phyloP scores from a whole-genome alignment of 805 yeast genomes.

The Zygotorulaspora florentina region DNA sequence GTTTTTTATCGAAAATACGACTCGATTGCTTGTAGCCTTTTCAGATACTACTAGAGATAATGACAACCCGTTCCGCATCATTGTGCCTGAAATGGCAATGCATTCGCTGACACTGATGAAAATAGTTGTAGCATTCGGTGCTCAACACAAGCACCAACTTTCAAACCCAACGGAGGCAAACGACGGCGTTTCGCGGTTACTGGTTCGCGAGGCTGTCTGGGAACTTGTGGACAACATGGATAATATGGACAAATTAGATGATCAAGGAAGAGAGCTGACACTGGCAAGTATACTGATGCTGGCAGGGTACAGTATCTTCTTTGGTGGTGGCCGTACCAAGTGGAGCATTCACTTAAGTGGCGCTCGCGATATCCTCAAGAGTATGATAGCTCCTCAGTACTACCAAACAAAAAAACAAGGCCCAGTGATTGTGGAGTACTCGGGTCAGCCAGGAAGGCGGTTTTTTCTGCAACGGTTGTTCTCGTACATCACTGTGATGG shows the following conservation, averaged over 20 bases:
- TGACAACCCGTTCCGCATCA: constrained; percentile 62
- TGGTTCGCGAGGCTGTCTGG: constrained; percentile 7
- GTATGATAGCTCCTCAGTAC: constrained; percentile 12
- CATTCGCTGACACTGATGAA: constrained; percentile 50
- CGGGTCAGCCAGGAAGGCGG: constrained; percentile 26
- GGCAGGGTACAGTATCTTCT: constrained; percentile 51
- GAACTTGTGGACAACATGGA: constrained; percentile 5
- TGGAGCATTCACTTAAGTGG: constrained; percentile 67
- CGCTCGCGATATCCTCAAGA: constrained; percentile 54
- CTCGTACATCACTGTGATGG: constrained; percentile 58
- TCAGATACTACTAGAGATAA: constrained; percentile 42
- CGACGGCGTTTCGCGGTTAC: not conserved
- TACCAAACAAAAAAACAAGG: constrained; percentile 5
- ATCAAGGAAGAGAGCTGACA: constrained; percentile 47
- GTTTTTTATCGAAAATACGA: constrained; percentile 57
- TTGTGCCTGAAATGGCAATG: constrained; percentile 67
- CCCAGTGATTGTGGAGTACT: constrained; percentile 6
- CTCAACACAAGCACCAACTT: constrained; percentile 37
- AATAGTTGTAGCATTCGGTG: constrained; percentile 49
- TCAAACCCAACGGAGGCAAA: not conserved
- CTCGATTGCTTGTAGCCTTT: constrained; percentile 61
- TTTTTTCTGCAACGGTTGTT: constrained; percentile 65
- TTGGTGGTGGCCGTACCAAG: constrained; percentile 40
- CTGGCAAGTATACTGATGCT: constrained; percentile 57
- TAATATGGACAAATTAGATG: constrained; percentile 1